Evolutionary conservation across 148 eudicot species (phyloP), one percentile per base, ranked within the genome.

Genomic region (Nepenthes mirabilis): DNA sequence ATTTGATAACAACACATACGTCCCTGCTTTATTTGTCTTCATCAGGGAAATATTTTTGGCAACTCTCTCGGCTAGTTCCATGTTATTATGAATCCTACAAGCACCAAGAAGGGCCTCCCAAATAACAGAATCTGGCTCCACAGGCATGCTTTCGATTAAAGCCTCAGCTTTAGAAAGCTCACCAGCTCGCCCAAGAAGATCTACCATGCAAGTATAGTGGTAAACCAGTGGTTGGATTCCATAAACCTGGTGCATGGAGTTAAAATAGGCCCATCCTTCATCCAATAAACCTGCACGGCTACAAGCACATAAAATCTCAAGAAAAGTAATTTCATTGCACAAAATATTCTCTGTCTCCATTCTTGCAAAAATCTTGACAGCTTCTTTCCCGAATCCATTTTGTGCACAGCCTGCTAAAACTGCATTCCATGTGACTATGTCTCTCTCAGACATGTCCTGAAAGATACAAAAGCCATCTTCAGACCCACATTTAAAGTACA

Each of bases 31-130:
- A 55, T 55, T 45, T 14, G 65, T 34, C 37, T 50, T 61, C 74
- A 75, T 58, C 43, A 58, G 65, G 59, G 40, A 60, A 36, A 75
- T 74, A 61, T 62, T 70, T 49, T 70, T 55, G 23, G 72, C 74
- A 70, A 70, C 65, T 67, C 55, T 68, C 60, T 75, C 71, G 35
- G 71, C 72, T 36, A 70, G 58, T 36, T 70, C 75, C 37, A 75
- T 50, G 14, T 66, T 66, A 43, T 48, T 63, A 56, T 75, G 74
- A 43, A 75, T 75, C 60, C 60, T 66, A 66, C 79, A 75, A 6
- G 71, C 79, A 54, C 79, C 74, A 54, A 75, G 75, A 70, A 75
- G 79, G 11, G 79, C 65, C 56, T 75, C 74, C 79, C 74, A 75
- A 49, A 75, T 63, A 13, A 75, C 72, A 59, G 74, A 62, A 59